Evolutionary conservation across 176 grass and related monocot genomes (phyloP).

Genomic region (Aegilops bicornis): DNA sequence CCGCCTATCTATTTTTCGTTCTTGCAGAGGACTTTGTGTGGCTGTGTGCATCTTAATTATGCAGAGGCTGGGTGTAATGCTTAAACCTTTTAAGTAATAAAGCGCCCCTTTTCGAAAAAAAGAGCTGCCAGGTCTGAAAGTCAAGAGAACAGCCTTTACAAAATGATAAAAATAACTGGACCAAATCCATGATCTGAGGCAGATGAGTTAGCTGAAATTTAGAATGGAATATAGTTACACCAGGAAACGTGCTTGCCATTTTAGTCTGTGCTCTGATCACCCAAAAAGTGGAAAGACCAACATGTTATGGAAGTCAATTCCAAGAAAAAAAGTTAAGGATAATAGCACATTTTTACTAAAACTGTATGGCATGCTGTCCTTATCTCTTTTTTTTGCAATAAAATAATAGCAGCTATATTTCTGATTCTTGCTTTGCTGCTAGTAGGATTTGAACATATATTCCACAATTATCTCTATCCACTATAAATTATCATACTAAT

Average conservation of each 20-base stretch:
- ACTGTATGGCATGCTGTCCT: neutral
- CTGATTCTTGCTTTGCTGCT: neutral
- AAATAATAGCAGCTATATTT: neutral
- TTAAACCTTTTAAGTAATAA: too few relatives aligned
- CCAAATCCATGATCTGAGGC: too few relatives aligned
- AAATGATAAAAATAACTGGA: neutral
- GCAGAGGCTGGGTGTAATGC: too few relatives aligned
- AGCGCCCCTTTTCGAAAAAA: too few relatives aligned
- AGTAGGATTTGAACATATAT: neutral
- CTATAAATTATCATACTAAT: neutral
- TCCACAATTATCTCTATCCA: neutral
- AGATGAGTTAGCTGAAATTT: neutral
- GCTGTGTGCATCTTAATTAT: too few relatives aligned
- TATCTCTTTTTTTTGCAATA: neutral
- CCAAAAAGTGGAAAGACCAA: neutral
- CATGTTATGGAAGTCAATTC: neutral
- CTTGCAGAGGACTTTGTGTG: too few relatives aligned
- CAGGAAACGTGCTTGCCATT: neutral
- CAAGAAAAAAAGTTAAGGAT: neutral
- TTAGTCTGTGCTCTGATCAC: neutral
- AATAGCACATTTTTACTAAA: neutral
- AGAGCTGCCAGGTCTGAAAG: slow-evolving; percentile 74
- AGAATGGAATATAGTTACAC: neutral
- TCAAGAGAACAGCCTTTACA: slow-evolving; percentile 3
- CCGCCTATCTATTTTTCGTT: too few relatives aligned